Base-by-base conservation (phyloP, 176 grass and related monocot species). In the Musa schizocarpa region DNA sequence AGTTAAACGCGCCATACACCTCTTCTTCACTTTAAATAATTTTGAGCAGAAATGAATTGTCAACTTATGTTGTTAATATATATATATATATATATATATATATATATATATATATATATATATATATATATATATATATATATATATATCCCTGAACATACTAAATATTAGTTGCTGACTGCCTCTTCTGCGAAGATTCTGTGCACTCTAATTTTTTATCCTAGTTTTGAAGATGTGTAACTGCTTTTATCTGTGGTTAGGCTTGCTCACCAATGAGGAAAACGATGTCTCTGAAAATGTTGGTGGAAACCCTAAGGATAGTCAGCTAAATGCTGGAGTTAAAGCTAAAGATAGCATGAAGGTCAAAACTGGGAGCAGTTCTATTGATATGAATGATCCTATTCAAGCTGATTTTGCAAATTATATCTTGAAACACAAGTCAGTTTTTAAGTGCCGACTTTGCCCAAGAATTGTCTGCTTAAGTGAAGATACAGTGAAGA, bases 391-490 rank as follows among this genome's bases (percentile, higher is more conserved):
- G 69, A 77, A 86, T 81, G 84, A 85, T 65, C 51, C 75, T 1
- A 13, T 73, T 22, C 72, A 82, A 56, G 50, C 43, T 56, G 95
- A 93, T 76, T 85, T 91, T 54, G 69, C 59, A 17, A 85, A 69
- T 73, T 91, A 51, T 63, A 87, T 98, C 81, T 87, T 98, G 82
- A 93, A 91, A 81, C 85, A 75, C 80, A 98, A 93, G 75, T 89
- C 88, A 61, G 90, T 98, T 54, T 98, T 76, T 75, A 93, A 90
- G 81, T 98, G 90, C 84, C 88, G 89, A 69, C 75, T 93, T 65
- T 98, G 95, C 81, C 95, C 88, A 71, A 86, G 80, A 80, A 89
- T 98, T 80, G 76, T 98, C 52, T 91, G 85, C 81, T 88, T 98
- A 87, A 93, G 81, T 73, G 86, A 91, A 43, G 83, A 89, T 50